Evolutionary conservation across 495 filamentous ascomycete species (phyloP), one percentile per base, ranked within the genome.

Genomic region (Neurospora sp.): DNA sequence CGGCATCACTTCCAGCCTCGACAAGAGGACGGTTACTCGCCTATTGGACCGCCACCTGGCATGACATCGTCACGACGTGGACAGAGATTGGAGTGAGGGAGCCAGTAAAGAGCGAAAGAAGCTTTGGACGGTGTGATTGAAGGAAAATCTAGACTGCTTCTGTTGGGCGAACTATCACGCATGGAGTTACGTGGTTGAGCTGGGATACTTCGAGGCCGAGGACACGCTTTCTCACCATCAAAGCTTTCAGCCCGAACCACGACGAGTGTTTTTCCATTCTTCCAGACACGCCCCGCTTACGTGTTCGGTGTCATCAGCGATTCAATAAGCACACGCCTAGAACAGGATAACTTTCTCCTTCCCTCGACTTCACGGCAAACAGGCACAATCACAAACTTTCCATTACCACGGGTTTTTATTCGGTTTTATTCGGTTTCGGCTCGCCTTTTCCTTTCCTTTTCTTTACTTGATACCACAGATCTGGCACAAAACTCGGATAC

Each of bases 1-100:
- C 79, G 85, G 71, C 84, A 66, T 66, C 54, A 86, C 70, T 72
- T 82, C 37, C 78, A 84, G 39, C 77, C 77, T 35, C 78, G 76
- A 31, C 78, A 82, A 42, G 77, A 80, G 23, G 77, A 77, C 20
- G 40, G 72, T 40, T 75, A 69, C 71, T 69, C 73, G 27, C 40
- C 71, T 39, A 74, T 75, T 42, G 72, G 60, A 39, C 35, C 76
- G 38, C 62, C 60, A 27, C 71, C 37, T 72, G 44, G n/a, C 27
- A 70, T 69, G 39, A 39, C 70, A 42, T 39, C 73, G 23, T 39
- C 41, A 39, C 46, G 62, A 31, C 37, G 27, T 60, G 70, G 35
- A 16, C 37, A 73, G 60, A 44, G 69, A 69, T 37, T 31, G 60
- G 72, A 70, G 40, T 20, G 42, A 70, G 20, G 70, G n/a, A 71